Base-by-base conservation (phyloP, 2,329 filamentous ascomycete species). In the Exophiala alcalophila region DNA sequence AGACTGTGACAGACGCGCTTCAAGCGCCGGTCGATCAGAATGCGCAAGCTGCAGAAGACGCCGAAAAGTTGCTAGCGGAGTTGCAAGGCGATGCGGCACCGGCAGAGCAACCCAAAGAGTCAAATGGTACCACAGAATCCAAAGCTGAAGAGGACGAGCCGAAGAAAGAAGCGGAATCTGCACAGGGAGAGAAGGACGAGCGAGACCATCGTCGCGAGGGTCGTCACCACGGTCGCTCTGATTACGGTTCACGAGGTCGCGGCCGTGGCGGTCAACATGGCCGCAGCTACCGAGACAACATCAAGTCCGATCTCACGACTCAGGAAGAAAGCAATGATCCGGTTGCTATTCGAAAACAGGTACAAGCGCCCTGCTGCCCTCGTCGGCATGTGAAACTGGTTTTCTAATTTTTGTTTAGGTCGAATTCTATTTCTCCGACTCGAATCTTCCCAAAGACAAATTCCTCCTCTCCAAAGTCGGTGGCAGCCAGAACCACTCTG, bases 401-500 rank as follows among this genome's bases (percentile, higher is more conserved):
- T 31, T 37, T 20, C 38, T 27, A 11, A 32, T 23, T 4, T n/a
- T 5, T 24, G 19, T 19, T 3, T 55, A 94, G 84, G 86, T 95
- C 57, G 89, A 96, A 64, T 96, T 95, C 67, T 96, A 96, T 76
- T 94, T 96, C 68, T 86, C 86, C 59, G 86, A 94, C 65, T 86
- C 83, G 59, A 96, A 96, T 68, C 79, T 98, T 25, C 83, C 84
- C 37, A 81, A 80, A 59, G 94, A 98, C 68, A 85, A 88, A 64
- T 94, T 87, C 71, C 77, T 98, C 56, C 86, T 89, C 72, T 74
- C 80, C 52, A 74, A 82, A 59, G 85, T 87, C 41, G 84, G 82
- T 26, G 91, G 91, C 44, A 73, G 78, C 53, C 76, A 84, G 59
- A 95, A 96, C 73, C 84, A 85, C 65, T 77, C 90, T 29, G 82